These are phyloP conservation scores for Blastobotrys chiropterorum DNA, from an alignment of 805 yeast genomes.

Conservation along the genomic window DNA sequence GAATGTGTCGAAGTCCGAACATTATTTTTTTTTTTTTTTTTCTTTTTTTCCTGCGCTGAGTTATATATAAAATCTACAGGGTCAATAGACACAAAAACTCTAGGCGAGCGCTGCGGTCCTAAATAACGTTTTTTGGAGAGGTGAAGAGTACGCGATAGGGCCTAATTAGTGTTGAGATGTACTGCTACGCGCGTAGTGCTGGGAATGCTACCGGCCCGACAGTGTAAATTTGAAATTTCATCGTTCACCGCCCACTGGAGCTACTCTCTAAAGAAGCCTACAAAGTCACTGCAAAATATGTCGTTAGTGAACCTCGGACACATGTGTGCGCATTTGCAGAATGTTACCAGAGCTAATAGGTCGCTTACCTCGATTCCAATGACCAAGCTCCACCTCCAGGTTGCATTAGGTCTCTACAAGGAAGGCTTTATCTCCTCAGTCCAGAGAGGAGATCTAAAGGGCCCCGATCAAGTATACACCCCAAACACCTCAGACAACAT, in stretches of 20 bases:
- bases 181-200: neutral
- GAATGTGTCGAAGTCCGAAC: neutral
- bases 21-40: neutral
- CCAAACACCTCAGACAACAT: conserved; percentile 83
- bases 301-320: conserved; percentile 80
- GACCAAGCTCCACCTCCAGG: conserved; percentile 73
- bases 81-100: neutral
- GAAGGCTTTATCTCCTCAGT: conserved; percentile 85
- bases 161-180: neutral
- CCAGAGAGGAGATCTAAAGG: conserved; percentile 75
- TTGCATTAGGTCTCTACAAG: conserved; percentile 77
- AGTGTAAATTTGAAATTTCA: conserved; percentile 3
- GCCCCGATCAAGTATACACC: conserved; percentile 61
- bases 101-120: no score
- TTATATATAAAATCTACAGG: no score
- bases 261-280: neutral
- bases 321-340: conserved; percentile 83
- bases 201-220: neutral
- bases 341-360: conserved; percentile 69
- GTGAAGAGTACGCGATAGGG: no score
- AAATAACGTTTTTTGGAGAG: no score
- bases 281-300: conserved; percentile 40
- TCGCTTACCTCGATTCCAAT: conserved; percentile 77
- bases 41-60: neutral
- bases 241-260: neutral